Evolutionary conservation across 225 moss, liverwort and hornwort genomes (phyloP), one percentile per base, ranked within the genome.

Genomic region (Sphagnum tenellum): DNA sequence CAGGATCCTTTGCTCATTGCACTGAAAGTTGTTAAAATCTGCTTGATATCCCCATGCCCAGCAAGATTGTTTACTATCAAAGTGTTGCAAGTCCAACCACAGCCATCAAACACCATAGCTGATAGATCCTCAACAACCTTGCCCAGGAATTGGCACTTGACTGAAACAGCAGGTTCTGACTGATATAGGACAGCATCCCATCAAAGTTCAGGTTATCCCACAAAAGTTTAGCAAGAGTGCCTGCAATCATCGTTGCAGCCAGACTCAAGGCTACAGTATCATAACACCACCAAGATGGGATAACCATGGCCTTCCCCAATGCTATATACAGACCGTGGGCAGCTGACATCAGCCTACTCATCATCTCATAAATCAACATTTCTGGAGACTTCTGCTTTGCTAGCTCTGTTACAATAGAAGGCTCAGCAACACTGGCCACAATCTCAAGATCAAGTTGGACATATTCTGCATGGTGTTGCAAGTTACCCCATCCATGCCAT

Each of bases 81-180:
- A 13, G 88, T 77, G 48, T 86, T 96, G 74, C 92, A 96, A 71
- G 89, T 90, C 73, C 92, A 66, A 60, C 92, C 88, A 48, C 92
- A 85, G 73, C 90, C 90, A 56, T 96, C 96, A 59, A 96, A 96
- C 7, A 92, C 84, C 45, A 92, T 78, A 53, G 78, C 74, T 65
- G 76, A 69, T 14, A 92, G 74, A 75, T 96, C 96, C 72, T 92
- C 96, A 2, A 92, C 96, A 64, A 87, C 88, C 71, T 96, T 92
- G 62, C 96, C 96, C 57, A 90, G 55, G 66, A 92, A 96, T 46
- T 92, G 82, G 12, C 96, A 92, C 67, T 87, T 96, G 47, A 89
- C 89, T 73, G 96, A 87, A 12, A 89, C 70, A 55, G 73, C n/a
- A 60, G 79, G 72, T 64, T 78, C 80, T 52, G 66, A 70, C 49